Evolutionary conservation across 2,329 filamentous ascomycete species (phyloP), one percentile per base, ranked within the genome.

Genomic region (Elsinoe ampelina): DNA sequence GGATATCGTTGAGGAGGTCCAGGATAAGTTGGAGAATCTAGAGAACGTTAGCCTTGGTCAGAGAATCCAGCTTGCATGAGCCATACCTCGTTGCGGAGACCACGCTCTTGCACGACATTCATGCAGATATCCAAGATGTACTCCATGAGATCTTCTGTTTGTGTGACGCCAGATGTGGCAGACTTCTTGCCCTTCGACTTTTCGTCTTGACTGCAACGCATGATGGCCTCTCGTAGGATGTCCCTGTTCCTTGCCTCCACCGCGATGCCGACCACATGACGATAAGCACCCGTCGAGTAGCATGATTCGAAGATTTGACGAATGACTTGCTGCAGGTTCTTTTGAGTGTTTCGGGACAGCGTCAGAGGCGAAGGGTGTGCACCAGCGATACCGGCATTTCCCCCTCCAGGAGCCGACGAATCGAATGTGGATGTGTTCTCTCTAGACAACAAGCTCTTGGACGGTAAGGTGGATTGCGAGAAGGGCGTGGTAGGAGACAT

Each of bases 121-220:
- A 98, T 95, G 77, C 92, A 96, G 63, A 98, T 95, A 63, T 91
- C 84, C 60, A 98, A 75, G 17, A 93, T 87, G 67, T 98, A 98
- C 64, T 98, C 93, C 85, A 98, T 93, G 58, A 98, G 75, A 69
- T 97, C 92, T 68, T 97, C 91, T 15, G 89, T 86, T 26, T 85
- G 82, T 2, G 81, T 79, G 50, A 76, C 72, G 10, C 71, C 70
- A 42, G 75, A 72, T 19, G 79, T 78, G 35, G 75, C 73, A 19
- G 75, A 75, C 67, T 78, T 79, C 71, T 84, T 84, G 63, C 80
- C 76, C 55, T 81, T 68, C 61, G 68, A 80, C 73, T 87, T 89
- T 72, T 90, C 89, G 62, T 95, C 89, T 51, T 91, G 83, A 66
- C 84, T 90, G n/a, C 89, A 92, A 34, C 89, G 84, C 69, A 93